These are phyloP conservation scores for Aspergillus ruber DNA, from an alignment of 2,329 filamentous ascomycete genomes.

Conservation along the genomic window DNA sequence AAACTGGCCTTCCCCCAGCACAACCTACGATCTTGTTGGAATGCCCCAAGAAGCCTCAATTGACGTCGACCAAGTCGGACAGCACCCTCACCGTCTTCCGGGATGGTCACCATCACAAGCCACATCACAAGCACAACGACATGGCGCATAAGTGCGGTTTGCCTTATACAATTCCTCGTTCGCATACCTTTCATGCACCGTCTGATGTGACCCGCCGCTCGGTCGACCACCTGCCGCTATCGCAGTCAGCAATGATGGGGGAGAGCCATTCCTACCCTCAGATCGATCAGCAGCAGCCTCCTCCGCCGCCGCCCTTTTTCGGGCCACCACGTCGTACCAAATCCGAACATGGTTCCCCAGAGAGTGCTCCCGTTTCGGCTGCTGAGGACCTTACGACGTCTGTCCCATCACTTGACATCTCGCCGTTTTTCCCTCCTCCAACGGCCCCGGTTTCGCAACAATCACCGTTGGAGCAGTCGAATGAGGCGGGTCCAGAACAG, in stretches of 20 bases:
- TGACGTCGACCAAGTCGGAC: conserved; percentile 54
- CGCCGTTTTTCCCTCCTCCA: conserved; percentile 26
- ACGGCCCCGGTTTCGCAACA: conserved; percentile 12
- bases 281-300: conserved; percentile 3
- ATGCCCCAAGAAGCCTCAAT: conserved; percentile 47
- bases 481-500: conserved; percentile 14
- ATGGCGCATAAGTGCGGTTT: conserved; percentile 56
- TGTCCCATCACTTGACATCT: conserved; percentile 24
- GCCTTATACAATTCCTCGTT: conserved; percentile 57
- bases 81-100: conserved; percentile 55
- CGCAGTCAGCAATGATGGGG: conserved; percentile 25
- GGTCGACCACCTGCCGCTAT: conserved; percentile 46
- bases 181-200: conserved; percentile 45
- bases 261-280: conserved; percentile 15
- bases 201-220: conserved; percentile 45
- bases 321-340: conserved; percentile 32
- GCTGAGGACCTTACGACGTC: conserved; percentile 19
- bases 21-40: conserved; percentile 39
- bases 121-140: conserved; percentile 59
- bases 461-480: conserved; percentile 16
- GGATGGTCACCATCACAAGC: conserved; percentile 61
- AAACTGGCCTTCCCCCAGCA: conserved; percentile 39
- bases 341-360: conserved; percentile 44
- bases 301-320: conserved; percentile 25
- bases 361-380: conserved; percentile 26